Evolutionary conservation across 2,329 filamentous ascomycete species (phyloP).

Genomic region (Hawksworthiomyces lignivorus): DNA sequence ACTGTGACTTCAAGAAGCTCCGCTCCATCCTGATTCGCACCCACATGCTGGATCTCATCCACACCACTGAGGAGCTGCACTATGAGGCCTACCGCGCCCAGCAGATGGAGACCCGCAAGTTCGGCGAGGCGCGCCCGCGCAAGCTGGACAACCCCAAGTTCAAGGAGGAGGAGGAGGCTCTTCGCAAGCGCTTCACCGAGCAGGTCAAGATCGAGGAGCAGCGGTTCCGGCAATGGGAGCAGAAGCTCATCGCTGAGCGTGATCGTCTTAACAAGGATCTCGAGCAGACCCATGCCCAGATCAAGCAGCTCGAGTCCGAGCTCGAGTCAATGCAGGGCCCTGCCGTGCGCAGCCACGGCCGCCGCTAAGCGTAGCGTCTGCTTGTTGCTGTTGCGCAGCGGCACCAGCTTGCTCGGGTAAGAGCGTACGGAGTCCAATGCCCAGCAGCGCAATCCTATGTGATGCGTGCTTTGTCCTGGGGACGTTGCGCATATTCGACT

Average conservation of each 20-base stretch:
- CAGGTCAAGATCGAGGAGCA: conserved; percentile 99
- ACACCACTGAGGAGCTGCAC: conserved; percentile 98
- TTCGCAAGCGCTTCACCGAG: conserved; percentile 98
- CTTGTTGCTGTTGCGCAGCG: too few species aligned
- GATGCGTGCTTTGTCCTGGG: too few species aligned
- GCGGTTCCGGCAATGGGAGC: conserved; percentile 98
- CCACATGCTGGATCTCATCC: conserved; percentile 99
- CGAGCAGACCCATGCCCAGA: conserved; percentile 91
- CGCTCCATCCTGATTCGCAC: conserved; percentile 97
- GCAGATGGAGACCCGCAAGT: conserved; percentile 99
- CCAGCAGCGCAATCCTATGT: too few species aligned
- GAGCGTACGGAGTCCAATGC: too few species aligned
- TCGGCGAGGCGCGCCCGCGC: conserved; percentile 90
- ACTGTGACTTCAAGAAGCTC: conserved; percentile 99
- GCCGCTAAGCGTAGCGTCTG: conserved; percentile 55
- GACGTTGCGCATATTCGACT: too few species aligned
- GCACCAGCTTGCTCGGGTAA: too few species aligned
- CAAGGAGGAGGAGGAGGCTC: conserved; percentile 98
- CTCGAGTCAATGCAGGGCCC: conserved; percentile 90
- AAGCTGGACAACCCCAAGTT: conserved; percentile 99
- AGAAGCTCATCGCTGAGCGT: conserved; percentile 98
- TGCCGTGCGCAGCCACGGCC: conserved; percentile 83
- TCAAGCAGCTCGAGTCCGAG: conserved; percentile 86
- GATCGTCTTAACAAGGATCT: conserved; percentile 99
- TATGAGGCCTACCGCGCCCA: conserved; percentile 98